Percentiles rank a stretch among this genome's conserved stretches.
These are phyloP conservation scores for Verticillium isaacii DNA, from an alignment of 2,329 filamentous ascomycete genomes.

Conservation along the genomic window DNA sequence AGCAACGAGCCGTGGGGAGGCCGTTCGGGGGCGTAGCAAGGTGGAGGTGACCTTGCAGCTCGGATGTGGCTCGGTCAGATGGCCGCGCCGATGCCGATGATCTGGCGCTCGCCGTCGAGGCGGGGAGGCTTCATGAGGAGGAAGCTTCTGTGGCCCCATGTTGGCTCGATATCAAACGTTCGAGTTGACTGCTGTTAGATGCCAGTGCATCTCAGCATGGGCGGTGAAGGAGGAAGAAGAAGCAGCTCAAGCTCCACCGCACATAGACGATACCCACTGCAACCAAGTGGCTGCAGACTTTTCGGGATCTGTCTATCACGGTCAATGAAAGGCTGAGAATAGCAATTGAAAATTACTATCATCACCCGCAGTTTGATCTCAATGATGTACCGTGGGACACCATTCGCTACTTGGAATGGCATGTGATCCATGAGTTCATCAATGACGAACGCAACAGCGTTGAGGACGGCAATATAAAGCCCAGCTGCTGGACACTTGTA, in stretches of 20 bases:
- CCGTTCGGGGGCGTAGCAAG: background rate
- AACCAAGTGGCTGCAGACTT: background rate
- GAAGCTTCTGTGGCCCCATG: background rate
- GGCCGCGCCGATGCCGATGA: background rate
- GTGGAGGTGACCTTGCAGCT: background rate
- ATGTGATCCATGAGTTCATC: too few relatives aligned
- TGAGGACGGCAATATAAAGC: too few relatives aligned
- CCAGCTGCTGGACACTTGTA: too few relatives aligned
- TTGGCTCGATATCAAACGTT: background rate
- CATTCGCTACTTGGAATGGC: too few relatives aligned
- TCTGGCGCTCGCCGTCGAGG: background rate
- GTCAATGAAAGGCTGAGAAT: background rate
- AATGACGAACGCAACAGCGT: too few relatives aligned
- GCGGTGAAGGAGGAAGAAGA: background rate
- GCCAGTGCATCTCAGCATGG: slow-evolving; percentile 11
- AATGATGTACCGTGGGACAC: background rate
- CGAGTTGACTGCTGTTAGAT: slow-evolving; percentile 3
- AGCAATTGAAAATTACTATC: background rate
- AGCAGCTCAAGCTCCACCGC: background rate
- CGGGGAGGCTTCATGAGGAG: background rate
- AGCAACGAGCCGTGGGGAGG: background rate
- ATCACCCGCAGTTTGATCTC: background rate
- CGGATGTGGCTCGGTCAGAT: background rate
- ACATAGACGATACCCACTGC: background rate
- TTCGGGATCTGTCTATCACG: background rate